phyloP scores from a whole-genome alignment of 2,329 filamentous ascomycete genomes.

The Colletotrichum sp. region DNA sequence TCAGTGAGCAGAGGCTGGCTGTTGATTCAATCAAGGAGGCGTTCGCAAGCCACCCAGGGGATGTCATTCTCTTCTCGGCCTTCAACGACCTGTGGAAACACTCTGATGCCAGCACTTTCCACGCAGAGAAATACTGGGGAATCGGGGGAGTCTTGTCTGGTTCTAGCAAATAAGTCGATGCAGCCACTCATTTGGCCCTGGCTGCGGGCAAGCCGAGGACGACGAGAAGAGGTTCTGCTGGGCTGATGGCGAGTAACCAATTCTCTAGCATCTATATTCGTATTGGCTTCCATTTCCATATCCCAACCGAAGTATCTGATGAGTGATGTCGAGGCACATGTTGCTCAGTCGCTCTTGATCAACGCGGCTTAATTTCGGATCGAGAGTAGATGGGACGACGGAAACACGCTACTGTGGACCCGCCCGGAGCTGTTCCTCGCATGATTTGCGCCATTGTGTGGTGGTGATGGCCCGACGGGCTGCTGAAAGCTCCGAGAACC shows the following conservation, averaged over 20 bases:
- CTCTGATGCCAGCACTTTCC: constrained; percentile 65
- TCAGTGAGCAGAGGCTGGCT: constrained; percentile 70
- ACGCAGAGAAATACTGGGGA: constrained; percentile 81
- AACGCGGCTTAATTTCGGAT: background rate
- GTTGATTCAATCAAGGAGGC: constrained; percentile 66
- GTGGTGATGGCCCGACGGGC: background rate
- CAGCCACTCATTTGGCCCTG: background rate
- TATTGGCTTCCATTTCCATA: background rate
- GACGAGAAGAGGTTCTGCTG: background rate
- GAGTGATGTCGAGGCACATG: background rate
- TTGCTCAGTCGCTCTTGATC: background rate
- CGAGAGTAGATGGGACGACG: background rate
- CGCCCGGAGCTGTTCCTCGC: background rate
- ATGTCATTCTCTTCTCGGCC: constrained; percentile 77
- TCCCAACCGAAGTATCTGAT: background rate
- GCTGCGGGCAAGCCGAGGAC: background rate
- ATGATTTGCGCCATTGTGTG: background rate
- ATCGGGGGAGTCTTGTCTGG: constrained; percentile 43
- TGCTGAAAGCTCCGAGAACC: background rate
- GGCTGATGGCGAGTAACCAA: background rate
- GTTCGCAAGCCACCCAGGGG: constrained; percentile 54
- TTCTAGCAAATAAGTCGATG: constrained; percentile 18
- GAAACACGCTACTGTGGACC: background rate
- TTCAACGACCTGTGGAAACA: constrained; percentile 84
- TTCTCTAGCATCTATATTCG: background rate